Evolutionary conservation across 352 stramenopile species (phyloP).

Genomic region (Aphanomyces stellatus): DNA sequence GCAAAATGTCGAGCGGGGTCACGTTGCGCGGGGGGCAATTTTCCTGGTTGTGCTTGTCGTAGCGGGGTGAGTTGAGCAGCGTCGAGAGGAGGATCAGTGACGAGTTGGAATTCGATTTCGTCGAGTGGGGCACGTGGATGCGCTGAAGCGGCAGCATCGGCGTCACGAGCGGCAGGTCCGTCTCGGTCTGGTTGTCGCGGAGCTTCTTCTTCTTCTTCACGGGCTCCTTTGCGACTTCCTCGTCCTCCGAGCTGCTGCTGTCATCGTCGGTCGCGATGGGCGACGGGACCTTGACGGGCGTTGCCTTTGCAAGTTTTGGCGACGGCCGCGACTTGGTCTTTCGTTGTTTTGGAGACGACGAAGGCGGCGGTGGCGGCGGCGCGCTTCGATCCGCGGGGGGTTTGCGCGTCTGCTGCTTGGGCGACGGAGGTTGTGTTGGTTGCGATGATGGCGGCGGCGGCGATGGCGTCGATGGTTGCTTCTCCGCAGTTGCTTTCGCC

Average conservation of each 20-base stretch:
- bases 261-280: background rate
- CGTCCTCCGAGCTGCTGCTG: background rate
- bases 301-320: background rate
- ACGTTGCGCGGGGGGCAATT: background rate
- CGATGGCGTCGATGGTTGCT: background rate
- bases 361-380: background rate
- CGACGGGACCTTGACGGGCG: background rate
- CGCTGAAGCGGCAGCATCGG: background rate
- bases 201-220: constrained; percentile 1
- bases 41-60: constrained; percentile 4
- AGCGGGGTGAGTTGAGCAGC: constrained; percentile 14
- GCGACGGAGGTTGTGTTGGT: background rate
- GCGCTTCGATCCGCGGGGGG: background rate
- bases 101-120: background rate
- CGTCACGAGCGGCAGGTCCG: background rate
- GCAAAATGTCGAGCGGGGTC: constrained; percentile 66
- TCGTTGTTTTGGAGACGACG: background rate
- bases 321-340: background rate
- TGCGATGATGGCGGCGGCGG: background rate
- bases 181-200: constrained; percentile 1
- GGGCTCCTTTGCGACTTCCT: background rate
- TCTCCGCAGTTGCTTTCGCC: background rate
- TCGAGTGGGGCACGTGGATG: background rate
- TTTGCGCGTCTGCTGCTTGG: background rate
- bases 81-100: constrained; percentile 17